These are phyloP conservation scores for Coemansia biformis DNA, from an alignment of 192 early-diverging fungal species.

Conservation along the genomic window DNA sequence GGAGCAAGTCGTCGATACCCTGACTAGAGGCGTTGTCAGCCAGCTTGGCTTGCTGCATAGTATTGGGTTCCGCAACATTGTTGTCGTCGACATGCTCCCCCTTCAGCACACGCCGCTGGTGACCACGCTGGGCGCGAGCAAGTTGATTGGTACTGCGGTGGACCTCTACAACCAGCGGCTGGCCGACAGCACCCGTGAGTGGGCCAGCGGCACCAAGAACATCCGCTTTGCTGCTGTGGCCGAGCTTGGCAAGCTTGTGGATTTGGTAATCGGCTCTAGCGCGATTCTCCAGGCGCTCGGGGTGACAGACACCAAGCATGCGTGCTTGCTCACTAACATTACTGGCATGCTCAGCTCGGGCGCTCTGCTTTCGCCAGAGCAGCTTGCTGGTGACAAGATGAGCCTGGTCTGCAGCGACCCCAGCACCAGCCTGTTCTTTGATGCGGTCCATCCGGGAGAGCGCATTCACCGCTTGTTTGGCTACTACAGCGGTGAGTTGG, in stretches of 20 bases:
- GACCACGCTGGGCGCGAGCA: conserved; percentile 5
- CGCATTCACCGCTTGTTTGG: conserved; percentile 33
- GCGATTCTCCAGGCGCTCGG: no score
- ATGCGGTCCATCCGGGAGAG: conserved; percentile 24
- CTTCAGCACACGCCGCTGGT: conserved; percentile 36
- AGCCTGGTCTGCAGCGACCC: no score
- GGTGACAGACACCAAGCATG: no score
- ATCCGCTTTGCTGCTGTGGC: conserved; percentile 11
- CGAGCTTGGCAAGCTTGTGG: no score
- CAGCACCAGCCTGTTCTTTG: no score
- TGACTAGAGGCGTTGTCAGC: conserved; percentile 12
- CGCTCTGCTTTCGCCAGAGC: no score
- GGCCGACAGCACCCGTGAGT: conserved; percentile 15
- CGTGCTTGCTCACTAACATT: no score
- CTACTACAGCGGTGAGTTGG: conserved; percentile 9
- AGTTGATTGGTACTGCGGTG: conserved; percentile 16
- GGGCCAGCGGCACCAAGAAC: conserved; percentile 17
- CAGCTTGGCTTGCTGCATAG: conserved; percentile 30
- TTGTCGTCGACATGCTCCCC: conserved; percentile 26
- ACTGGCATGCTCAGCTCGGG: no score
- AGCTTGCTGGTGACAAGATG: no score
- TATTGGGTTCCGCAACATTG: conserved; percentile 37
- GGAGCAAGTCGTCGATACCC: conserved; percentile 16
- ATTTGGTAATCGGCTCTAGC: no score
- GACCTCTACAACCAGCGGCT: conserved; percentile 22